A percentile compares a stretch with the other conserved stretches of the same genome.
phyloP scores from a whole-genome alignment of 2,329 filamentous ascomycete species.

The Diaporthe sp. region DNA sequence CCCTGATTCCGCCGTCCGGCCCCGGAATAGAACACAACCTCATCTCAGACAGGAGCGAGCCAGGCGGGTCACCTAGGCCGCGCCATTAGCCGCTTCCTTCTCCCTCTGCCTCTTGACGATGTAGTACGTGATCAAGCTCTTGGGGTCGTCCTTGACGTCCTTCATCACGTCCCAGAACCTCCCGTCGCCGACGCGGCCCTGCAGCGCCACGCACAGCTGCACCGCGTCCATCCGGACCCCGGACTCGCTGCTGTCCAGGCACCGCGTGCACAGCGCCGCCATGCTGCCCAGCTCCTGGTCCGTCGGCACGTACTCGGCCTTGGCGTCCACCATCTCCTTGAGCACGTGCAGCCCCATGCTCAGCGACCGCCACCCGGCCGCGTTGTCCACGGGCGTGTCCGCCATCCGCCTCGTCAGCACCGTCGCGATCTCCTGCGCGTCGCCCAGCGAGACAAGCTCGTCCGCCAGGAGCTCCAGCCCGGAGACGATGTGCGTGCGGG shows the following conservation, averaged over 20 bases:
- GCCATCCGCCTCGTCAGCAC: constrained; percentile 66
- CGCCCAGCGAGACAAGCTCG: constrained; percentile 77
- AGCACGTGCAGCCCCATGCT: constrained; percentile 77
- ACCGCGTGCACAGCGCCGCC: constrained; percentile 65
- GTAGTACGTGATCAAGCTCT: constrained; percentile 86
- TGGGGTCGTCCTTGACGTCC: constrained; percentile 77
- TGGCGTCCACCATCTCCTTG: constrained; percentile 68
- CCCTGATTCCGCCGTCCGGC: no score
- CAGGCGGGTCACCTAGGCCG: constrained; percentile 33
- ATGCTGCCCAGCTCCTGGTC: constrained; percentile 67
- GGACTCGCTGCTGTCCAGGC: constrained; percentile 72
- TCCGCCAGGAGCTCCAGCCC: constrained; percentile 81
- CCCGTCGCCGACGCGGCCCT: constrained; percentile 71
- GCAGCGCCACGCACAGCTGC: constrained; percentile 81
- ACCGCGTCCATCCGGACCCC: constrained; percentile 82
- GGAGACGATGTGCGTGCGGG: constrained; percentile 78
- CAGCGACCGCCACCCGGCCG: constrained; percentile 65
- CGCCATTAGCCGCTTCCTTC: constrained; percentile 39
- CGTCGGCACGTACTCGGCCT: constrained; percentile 62
- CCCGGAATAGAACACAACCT: constrained; percentile 1
- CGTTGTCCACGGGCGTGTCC: constrained; percentile 58
- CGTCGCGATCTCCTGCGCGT: constrained; percentile 71
- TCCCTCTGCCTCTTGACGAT: constrained; percentile 79
- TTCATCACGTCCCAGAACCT: constrained; percentile 78
- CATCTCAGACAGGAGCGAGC: neutral